Evolutionary conservation across 2,329 filamentous ascomycete genomes (phyloP).

Genomic region (Fusarium nanum): DNA sequence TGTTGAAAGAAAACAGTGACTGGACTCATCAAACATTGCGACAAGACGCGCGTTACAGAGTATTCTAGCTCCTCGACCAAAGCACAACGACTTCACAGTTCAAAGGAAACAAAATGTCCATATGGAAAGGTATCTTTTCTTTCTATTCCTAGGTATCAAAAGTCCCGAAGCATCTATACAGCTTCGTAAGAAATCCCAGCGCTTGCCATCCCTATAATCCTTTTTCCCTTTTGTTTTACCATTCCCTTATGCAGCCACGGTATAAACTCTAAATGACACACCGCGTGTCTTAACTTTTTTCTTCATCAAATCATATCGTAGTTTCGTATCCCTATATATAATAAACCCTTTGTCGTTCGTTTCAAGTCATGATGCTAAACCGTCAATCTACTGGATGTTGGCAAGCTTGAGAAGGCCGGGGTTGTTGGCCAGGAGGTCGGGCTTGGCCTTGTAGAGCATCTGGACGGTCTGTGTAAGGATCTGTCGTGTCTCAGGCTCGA

Average conservation of each 20-base stretch:
- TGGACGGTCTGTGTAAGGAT: constrained; percentile 74
- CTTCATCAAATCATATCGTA: constrained; percentile 46
- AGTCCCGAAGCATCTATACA: constrained; percentile 15
- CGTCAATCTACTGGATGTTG: constrained; percentile 41
- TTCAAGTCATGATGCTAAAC: constrained; percentile 27
- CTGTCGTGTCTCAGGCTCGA: constrained; percentile 76
- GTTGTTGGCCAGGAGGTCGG: constrained; percentile 50
- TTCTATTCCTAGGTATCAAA: constrained; percentile 43
- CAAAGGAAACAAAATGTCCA: constrained; percentile 2
- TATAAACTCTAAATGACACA: constrained; percentile 43
- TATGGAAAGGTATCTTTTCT: constrained; percentile 41
- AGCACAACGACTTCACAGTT: not conserved
- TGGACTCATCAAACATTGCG: not conserved
- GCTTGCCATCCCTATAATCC: constrained; percentile 25
- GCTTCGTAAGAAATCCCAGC: constrained; percentile 30
- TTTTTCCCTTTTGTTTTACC: constrained; percentile 28
- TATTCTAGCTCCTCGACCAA: no score
- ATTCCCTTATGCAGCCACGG: constrained; percentile 20
- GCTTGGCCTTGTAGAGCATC: constrained; percentile 55
- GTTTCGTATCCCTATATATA: constrained; percentile 26
- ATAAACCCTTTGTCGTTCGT: constrained; percentile 29
- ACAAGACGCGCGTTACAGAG: not conserved
- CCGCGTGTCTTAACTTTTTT: constrained; percentile 27
- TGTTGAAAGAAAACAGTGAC: no score
- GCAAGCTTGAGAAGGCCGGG: constrained; percentile 50